Conservation (phyloP, 768 basidiomycete species). For the Leccinellum rugosiceps region DNA sequence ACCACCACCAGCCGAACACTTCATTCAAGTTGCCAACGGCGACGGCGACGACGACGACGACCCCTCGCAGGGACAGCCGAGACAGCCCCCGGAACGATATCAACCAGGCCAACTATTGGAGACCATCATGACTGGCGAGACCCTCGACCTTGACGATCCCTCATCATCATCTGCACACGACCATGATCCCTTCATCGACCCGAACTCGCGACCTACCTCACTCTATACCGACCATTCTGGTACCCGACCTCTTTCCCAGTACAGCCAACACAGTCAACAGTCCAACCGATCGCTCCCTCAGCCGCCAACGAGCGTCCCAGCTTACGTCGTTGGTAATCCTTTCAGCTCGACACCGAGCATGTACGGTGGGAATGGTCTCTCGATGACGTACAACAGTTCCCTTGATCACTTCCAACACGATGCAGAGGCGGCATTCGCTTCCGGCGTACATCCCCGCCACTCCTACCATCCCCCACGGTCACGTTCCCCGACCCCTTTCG, state of each 20-base stretch:
- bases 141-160: conserved; percentile 49
- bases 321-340: conserved; percentile 21
- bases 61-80: conserved; percentile 1
- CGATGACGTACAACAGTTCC: conserved; percentile 31
- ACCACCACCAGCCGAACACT: conserved; percentile 10
- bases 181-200: conserved; percentile 29
- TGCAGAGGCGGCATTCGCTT: conserved; percentile 67
- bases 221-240: conserved; percentile 27
- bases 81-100: conserved; percentile 38
- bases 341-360: conserved; percentile 19
- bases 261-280: conserved; percentile 34
- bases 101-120: conserved; percentile 59
- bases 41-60: conserved; percentile 7
- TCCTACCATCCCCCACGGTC: conserved; percentile 55
- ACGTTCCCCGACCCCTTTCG: conserved; percentile 72
- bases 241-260: conserved; percentile 31
- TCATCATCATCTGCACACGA: conserved; percentile 29
- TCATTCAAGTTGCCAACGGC: neutral
- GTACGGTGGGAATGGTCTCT: conserved; percentile 23
- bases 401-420: conserved; percentile 64
- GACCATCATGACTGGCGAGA: conserved; percentile 65
- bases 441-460: conserved; percentile 52
- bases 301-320: conserved; percentile 12
- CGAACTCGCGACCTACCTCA: conserved; percentile 28
- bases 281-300: conserved; percentile 30